Evolutionary conservation across 1,284 basidiomycete species (phyloP), one percentile per base, ranked within the genome.

Genomic region (Vanrija sp.): DNA sequence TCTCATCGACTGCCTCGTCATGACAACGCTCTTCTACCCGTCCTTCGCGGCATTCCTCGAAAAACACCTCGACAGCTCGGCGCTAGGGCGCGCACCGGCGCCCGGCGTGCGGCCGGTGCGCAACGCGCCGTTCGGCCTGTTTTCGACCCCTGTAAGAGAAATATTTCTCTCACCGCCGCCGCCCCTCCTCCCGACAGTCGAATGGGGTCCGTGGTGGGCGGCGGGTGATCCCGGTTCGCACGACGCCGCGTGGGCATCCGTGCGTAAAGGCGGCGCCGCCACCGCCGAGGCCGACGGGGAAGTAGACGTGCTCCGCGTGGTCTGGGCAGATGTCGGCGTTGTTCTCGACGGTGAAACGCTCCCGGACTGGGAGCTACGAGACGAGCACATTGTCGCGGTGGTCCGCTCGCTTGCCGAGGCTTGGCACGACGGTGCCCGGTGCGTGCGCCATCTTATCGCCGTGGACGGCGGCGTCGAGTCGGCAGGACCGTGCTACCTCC

Each of bases 21-120:
- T 98, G 78, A 95, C 93, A 46, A 92, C 90, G 42, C 85, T 98
- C 49, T 90, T 95, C 73, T 97, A 93, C 67, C 92, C 92, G 5
- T 90, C 91, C 10, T 83, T 96, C 46, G 86, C 89, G 45, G 82
- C 91, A 50, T 93, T 92, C 73, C 84, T 87, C 28, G 82, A 57
- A 76, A 42, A 34, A 15, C 34, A 34, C 34, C 34, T 34, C 34
- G 34, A 34, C 34, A 34, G 34, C 34, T 34, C 34, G 34, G 34
- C 34, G 34, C 34, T 34, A 12, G 34, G 34, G 5, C 34, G 34
- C 34, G 34, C 34, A 8, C 34, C 34, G 34, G 34, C 34, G 9
- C 34, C 34, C 34, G 34, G 34, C 10, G 34, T 34, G 9, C 34
- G 34, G 12, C 34, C 34, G 12, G 34, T 12, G 34, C 34, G 34